Base-by-base conservation (phyloP, 2,329 filamentous ascomycete genomes). In the Ceratocystis eucalypticola region DNA sequence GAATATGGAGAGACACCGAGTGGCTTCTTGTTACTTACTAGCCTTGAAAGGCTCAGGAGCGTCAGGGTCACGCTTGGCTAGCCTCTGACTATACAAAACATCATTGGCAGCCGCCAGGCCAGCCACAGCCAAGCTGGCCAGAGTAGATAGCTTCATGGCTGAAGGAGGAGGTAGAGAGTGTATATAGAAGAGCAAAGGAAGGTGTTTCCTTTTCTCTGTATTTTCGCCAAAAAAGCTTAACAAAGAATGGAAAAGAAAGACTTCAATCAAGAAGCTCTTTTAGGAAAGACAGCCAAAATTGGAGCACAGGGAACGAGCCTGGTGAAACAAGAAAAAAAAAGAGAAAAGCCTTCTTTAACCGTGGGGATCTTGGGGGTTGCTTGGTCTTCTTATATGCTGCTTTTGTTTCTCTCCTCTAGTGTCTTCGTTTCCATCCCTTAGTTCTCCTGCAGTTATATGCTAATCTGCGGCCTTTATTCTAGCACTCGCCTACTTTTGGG, bases 11-110 rank as follows among this genome's bases (percentile, higher is more conserved):
- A 62, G 10, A n/a, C 5, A 4, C 12, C 7, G 59, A 6, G 17
- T 7, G 2, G 15, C 46, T 10, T 48, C 17, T 22, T n/a, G 6
- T 6, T 15, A 71, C 75, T 41, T 73, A 77, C 75, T 82, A 67
- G 84, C 79, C 71, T 83, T 83, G 72, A 78, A 82, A 70, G 83
- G 77, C 45, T 80, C 80, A 3, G 76, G 71, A 28, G 73, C 73
- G 69, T 82, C 78, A 61, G 80, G 73, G 68, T 77, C 79, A 44
- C 81, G 79, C 75, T 81, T 83, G 50, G 72, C 70, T 50, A 80
- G 70, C 41, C 78, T 78, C 69, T 75, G 75, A 73, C 80, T 83
- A 71, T 79, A 76, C 30, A 84, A 75, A 12, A 76, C 76, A 71
- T 83, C 80, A 65, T 80, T 77, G 50, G 75, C 75, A n/a, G 72